Base-by-base conservation (phyloP, 169 alveolate species). In the Cryptosporidium meleagridis region DNA sequence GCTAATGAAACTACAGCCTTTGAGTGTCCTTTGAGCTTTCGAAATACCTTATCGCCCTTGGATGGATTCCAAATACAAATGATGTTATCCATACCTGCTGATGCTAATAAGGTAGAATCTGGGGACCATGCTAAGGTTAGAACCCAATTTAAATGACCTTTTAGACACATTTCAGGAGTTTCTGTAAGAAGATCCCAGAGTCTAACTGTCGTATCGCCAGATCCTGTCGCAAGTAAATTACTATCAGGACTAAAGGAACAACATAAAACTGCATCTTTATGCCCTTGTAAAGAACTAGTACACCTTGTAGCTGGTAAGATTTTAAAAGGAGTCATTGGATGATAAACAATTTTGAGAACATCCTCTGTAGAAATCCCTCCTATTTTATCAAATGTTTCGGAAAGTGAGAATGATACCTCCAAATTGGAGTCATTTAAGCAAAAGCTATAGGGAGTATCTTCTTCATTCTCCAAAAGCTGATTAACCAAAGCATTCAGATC, bases 71-170 rank as follows among this genome's bases (percentile, higher is more conserved):
- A 96, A 9, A 96, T 85, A 18, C 95, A 89, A 41, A 96, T 91
- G 61, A 84, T 69, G 16, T 95, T 94, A 69, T 96, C 98, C 96
- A 96, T 97, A 51, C 98, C 98, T 45, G 98, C 99, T 7, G 98
- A 95, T 0, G 98, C 97, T 23, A 97, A 75, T 51, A 94, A 85
- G 58, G 93, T 72, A 35, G 98, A 94, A 87, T 97, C 98, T n/a
- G 99, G 99, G 6, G 98, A 95, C 96, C 97, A 97, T 23, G 94
- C 58, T n/a, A 97, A 94, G 68, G 94, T 86, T 85, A 97, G 69
- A 23, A 97, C 98, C 99, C 99, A 97, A 86, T 96, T 92, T 29
- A 91, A 94, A 91, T 97, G 99, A n/a, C 96, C 97, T n/a, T 93
- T 95, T 33, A 94, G 85, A 18, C 97, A 94, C 39, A 93, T 93